Base-by-base conservation (phyloP, 495 filamentous ascomycete genomes). In the Penicillium lagena region DNA sequence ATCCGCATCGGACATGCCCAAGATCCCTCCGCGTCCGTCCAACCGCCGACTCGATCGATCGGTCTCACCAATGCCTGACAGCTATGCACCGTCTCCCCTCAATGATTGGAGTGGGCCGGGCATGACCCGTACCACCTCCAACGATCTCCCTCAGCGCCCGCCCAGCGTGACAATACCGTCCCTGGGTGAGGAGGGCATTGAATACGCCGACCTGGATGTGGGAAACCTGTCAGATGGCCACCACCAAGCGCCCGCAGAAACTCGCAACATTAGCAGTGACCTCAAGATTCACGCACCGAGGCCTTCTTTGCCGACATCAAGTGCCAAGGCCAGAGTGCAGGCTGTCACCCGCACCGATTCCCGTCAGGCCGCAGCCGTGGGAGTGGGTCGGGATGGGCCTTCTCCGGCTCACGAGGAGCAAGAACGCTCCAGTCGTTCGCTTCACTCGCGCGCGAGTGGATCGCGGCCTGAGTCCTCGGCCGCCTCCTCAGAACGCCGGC, bases 201-300 rank as follows among this genome's bases (percentile, higher is more conserved):
- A 96, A 68, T 96, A 96, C 63, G 86, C 78, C 15, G 79, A 75
- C 43, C 60, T 89, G 40, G 54, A 72, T 44, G 65, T 77, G 29
- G 56, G 65, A 9, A 63, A 64, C 42, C 34, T 55, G 35, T 51
- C 62, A 11, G 56, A 64, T 32, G 52, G 49, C 35, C 62, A 79
- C 15, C 70, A 77, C 12, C 53, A 71, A 42, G 61, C 62, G 35
- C 68, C 72, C 6, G 53, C 82, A 46, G 82, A 93, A 58, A 90
- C 83, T 31, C 82, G 86, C 51, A 90, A 85, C 51, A 72, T 95
- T 37, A 82, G 78, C 52, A 80, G 79, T 43, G 87, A 95, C 58
- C 67, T 96, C 47, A 84, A 91, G 62, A 78, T 96, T 27, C 82
- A 94, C 67, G 89, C 89, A 40, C 90, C 90, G n/a, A 94, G 83